Conservation (phyloP, 306 rosid species). For the Rubus parviflorus region DNA sequence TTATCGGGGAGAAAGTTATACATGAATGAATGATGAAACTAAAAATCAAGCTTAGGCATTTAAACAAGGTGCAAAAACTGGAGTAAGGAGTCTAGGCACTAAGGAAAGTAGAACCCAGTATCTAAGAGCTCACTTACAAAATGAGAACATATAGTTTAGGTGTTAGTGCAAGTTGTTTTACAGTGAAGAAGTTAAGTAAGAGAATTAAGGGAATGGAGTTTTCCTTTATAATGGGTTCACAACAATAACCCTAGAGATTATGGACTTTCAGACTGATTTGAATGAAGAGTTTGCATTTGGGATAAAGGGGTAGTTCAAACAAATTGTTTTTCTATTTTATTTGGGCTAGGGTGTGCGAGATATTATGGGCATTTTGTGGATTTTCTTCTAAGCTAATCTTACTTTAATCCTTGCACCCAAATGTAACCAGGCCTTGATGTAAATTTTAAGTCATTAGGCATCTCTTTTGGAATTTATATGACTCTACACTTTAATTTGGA, state of each 20-base stretch:
- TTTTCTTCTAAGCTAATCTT: background rate
- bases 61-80: background rate
- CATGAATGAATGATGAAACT: background rate
- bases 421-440: background rate
- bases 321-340: background rate
- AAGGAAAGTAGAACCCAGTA: background rate
- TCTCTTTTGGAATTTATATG: background rate
- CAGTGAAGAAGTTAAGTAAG: background rate
- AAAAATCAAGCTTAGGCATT: background rate
- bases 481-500: background rate
- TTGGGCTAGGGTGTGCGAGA: background rate
- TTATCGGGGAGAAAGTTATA: background rate
- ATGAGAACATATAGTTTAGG: background rate
- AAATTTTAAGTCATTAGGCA: background rate
- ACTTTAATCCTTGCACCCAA: background rate
- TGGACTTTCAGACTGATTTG: background rate
- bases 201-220: background rate
- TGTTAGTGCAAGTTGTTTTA: background rate
- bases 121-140: background rate
- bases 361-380: background rate
- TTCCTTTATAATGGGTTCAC: background rate
- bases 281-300: background rate
- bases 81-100: background rate
- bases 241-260: background rate
- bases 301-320: background rate